These are phyloP conservation scores for Leccinum pachyderme DNA, from an alignment of 1,284 basidiomycete genomes.

Conservation along the genomic window DNA sequence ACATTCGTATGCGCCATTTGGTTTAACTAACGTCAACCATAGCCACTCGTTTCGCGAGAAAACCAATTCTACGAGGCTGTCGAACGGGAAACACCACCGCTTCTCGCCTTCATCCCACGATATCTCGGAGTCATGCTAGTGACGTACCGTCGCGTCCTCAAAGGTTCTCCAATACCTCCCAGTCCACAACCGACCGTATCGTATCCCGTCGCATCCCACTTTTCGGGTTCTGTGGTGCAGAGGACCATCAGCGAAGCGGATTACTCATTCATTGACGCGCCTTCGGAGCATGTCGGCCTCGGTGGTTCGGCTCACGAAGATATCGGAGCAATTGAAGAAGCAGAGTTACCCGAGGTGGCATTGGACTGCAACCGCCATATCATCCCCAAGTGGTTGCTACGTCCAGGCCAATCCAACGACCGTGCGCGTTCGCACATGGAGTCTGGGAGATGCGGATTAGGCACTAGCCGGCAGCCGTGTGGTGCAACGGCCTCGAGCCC, in stretches of 20 bases:
- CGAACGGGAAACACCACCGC: constrained; percentile 87
- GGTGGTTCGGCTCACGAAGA: constrained; percentile 23
- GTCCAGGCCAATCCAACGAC: constrained; percentile 39
- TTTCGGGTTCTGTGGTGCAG: constrained; percentile 34
- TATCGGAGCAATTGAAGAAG: constrained; percentile 50
- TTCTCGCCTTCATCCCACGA: constrained; percentile 91
- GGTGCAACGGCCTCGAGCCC: constrained; percentile 64
- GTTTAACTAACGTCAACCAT: constrained; percentile 20
- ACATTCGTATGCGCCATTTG: constrained; percentile 9
- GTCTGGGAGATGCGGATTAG: constrained; percentile 27
- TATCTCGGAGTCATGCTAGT: constrained; percentile 99
- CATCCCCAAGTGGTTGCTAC: constrained; percentile 89
- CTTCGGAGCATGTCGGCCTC: constrained; percentile 9
- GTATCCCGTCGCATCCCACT: constrained; percentile 19
- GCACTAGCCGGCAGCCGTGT: constrained; percentile 40
- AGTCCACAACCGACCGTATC: constrained; percentile 10
- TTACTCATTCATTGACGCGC: constrained; percentile 2
- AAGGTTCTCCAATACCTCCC: constrained; percentile 33
- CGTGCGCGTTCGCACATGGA: constrained; percentile 54
- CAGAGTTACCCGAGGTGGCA: constrained; percentile 86
- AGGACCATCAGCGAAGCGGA: constrained; percentile 38
- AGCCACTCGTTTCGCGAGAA: constrained; percentile 95
- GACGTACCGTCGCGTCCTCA: constrained; percentile 83
- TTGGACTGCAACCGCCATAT: constrained; percentile 95
- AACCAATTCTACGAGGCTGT: constrained; percentile 98